Evolutionary conservation across 805 yeast genomes (phyloP), one percentile per base, ranked within the genome.

Genomic region (Priceomyces carsonii): DNA sequence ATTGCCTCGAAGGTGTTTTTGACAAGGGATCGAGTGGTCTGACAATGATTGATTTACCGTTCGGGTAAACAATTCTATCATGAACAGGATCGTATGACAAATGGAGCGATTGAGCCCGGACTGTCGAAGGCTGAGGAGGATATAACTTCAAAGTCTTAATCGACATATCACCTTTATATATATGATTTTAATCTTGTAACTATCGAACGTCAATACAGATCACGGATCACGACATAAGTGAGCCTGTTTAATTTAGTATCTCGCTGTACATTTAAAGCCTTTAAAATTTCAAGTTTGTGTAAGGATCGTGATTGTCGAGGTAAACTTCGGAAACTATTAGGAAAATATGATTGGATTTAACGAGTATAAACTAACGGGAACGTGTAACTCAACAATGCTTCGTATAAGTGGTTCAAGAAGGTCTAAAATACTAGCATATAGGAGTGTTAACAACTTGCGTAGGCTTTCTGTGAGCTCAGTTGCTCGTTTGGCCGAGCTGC

Each of bases 71-170:
- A 33, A 93, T 66, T 41, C 91, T 64, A 47, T 85, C 79, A 23
- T 82, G 67, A 38, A 72, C 69, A 15, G 72, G 52, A 56, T 90
- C 95, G 56, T 85, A 89, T 1, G 95, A 79, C 26, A 91, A 58
- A 45, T 80, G 89, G 3, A 83, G 79, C 8, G 84, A 68, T 35
- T 73, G 77, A 13, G 82, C 95, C 46, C 90, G 74, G 30, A 71
- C 57, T 2, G 99, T 89, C 16, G 77, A 46, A 0, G 98, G 98
- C 45, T 81, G 81, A 2, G 97, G 89, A 2, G 95, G 86, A 59
- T 76, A 72, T 22, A 63, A 43, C 16, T 47, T 34, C 8, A 45
- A 25, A 18, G 68, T 69, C 18, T 43, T 33, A 15, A 65, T 63
- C 17, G 63, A 38, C 65, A 60, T 61, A 17, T 17, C 22, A 13